A percentile compares a stretch with the other conserved stretches of the same genome.
phyloP scores from a whole-genome alignment of 345 rosid species.

The rapeseed (Brassica napus) region Da-Ae NC_063436.1:14376501-14377000 shows the following conservation, averaged over 20 bases:
- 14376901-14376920: not conserved
- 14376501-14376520: constrained; percentile 94
- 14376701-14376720: not conserved
- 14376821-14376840: constrained; percentile 93
- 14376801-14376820: constrained; percentile 98
- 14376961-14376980: constrained; percentile 55
- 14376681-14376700: not conserved
- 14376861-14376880: constrained; percentile 99
- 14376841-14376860: constrained; percentile 97
- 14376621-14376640: not conserved
- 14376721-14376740: not conserved
- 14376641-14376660: not conserved
- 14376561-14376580: not conserved
- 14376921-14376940: not conserved
- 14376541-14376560: not conserved
- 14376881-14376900: constrained; percentile 80
- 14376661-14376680: not conserved
- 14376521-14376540: constrained; percentile 98
- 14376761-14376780: constrained; percentile 16
- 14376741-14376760: not conserved
- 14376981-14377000: constrained; percentile 93
- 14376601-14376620: not conserved
- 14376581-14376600: not conserved
- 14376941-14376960: constrained; percentile 17
- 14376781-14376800: constrained; percentile 49